Evolutionary conservation across 2,329 filamentous ascomycete species (phyloP).

Genomic region (Colletotrichum higginsianum): DNA sequence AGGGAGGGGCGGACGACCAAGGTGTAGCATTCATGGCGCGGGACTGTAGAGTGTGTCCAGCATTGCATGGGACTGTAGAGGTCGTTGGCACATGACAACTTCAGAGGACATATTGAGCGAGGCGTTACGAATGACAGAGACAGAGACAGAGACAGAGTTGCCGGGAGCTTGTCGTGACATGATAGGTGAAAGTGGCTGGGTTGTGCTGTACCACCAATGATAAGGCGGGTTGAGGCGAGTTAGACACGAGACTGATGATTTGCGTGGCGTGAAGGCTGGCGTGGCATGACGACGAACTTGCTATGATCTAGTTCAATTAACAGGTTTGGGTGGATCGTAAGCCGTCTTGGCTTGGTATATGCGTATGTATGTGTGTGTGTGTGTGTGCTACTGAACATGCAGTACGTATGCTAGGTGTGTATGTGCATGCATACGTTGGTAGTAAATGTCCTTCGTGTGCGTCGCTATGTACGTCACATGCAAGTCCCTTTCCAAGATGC

Average conservation of each 20-base stretch:
- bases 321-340: neutral
- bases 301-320: neutral
- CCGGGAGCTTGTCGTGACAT: too few relatives aligned
- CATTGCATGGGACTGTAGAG: neutral
- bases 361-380: neutral
- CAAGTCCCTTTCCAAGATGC: constrained; percentile 15
- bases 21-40: neutral
- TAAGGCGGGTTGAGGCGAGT: too few relatives aligned
- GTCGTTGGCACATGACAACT: neutral
- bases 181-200: constrained; percentile 2
- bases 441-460: too few relatives aligned
- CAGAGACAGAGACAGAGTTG: too few relatives aligned
- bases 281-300: neutral
- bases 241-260: neutral
- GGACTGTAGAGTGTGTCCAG: neutral
- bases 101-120: neutral
- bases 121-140: neutral
- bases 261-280: neutral
- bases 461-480: constrained; percentile 37
- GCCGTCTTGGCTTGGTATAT: too few relatives aligned
- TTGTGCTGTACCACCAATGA: constrained; percentile 20
- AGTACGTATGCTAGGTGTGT: too few relatives aligned
- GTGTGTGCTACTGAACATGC: neutral
- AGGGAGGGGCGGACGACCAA: constrained; percentile 57
- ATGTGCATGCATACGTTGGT: too few relatives aligned